Conservation (phyloP, 163 green algal species). For the Trebouxiophyceae sp. region DNA sequence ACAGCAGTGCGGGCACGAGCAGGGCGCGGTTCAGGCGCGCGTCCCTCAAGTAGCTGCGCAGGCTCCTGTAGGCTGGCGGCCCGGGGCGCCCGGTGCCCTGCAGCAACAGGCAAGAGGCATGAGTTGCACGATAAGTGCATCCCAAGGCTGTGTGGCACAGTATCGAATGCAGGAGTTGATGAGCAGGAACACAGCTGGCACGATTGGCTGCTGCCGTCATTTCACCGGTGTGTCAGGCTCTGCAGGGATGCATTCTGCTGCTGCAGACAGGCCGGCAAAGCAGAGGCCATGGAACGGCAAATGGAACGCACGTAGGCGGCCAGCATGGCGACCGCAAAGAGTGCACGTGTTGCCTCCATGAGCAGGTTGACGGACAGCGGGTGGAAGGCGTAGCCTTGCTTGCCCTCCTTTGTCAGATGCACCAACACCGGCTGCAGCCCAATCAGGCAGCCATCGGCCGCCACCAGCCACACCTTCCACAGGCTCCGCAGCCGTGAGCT, state of each 20-base stretch:
- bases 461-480: too few relatives aligned
- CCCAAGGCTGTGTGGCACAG: neutral
- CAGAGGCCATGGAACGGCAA: neutral
- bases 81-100: constrained; percentile 62
- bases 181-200: neutral
- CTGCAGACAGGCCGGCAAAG: constrained; percentile 17
- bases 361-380: constrained; percentile 82
- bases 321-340: constrained; percentile 76
- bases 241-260: neutral
- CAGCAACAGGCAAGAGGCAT: too few relatives aligned
- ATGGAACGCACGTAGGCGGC: constrained; percentile 40
- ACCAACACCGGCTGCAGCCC: constrained; percentile 88
- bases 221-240: neutral
- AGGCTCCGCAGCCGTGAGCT: too few relatives aligned
- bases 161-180: neutral
- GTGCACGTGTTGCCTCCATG: constrained; percentile 75
- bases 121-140: neutral
- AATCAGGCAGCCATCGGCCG: too few relatives aligned
- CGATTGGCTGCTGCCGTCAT: too few relatives aligned
- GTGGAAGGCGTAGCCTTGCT: constrained; percentile 80
- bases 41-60: constrained; percentile 53
- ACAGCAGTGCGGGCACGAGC: constrained; percentile 75
- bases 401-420: constrained; percentile 81
- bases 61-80: constrained; percentile 50
- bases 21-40: constrained; percentile 76